phyloP scores from a whole-genome alignment of 2,329 filamentous ascomycete genomes.

The Xylaria sp. region DNA sequence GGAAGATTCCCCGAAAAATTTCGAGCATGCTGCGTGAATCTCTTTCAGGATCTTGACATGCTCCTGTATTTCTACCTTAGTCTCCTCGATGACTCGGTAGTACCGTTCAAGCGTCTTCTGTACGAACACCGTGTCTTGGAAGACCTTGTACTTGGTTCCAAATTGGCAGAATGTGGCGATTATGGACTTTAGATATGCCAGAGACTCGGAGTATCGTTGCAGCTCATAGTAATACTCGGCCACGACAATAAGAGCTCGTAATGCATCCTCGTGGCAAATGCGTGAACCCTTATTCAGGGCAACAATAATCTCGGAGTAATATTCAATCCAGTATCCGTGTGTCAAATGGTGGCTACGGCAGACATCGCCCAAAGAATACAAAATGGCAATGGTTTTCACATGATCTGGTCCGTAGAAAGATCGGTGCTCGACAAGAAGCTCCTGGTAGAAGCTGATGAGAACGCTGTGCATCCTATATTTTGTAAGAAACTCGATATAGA shows the following conservation, averaged over 20 bases:
- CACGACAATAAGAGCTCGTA: conserved; percentile 32
- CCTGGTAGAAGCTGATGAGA: conserved; percentile 35
- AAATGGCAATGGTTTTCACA: conserved; percentile 25
- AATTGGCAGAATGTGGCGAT: conserved; percentile 35
- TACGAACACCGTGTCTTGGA: conserved; percentile 28
- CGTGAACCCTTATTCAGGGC: conserved; percentile 28
- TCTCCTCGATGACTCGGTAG: conserved; percentile 34
- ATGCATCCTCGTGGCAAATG: conserved; percentile 32
- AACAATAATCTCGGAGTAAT: conserved; percentile 33
- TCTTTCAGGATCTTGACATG: conserved; percentile 34
- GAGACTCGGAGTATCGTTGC: conserved; percentile 32
- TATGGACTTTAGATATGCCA: conserved; percentile 32
- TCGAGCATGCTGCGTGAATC: conserved; percentile 29
- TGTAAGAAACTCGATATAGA: conserved; percentile 31
- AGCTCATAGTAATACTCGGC: conserved; percentile 36
- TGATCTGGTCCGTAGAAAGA: conserved; percentile 33
- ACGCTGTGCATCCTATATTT: conserved; percentile 34
- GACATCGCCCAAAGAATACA: conserved; percentile 33
- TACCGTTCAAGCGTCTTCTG: conserved; percentile 34
- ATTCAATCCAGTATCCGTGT: conserved; percentile 36
- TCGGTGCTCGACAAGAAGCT: conserved; percentile 35
- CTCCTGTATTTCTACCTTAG: conserved; percentile 33
- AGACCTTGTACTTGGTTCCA: conserved; percentile 33
- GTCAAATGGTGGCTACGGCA: conserved; percentile 34
- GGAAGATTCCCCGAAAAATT: conserved; percentile 33